Evolutionary conservation across 345 rosid species (phyloP).

Genomic region (Firmiana major): DNA sequence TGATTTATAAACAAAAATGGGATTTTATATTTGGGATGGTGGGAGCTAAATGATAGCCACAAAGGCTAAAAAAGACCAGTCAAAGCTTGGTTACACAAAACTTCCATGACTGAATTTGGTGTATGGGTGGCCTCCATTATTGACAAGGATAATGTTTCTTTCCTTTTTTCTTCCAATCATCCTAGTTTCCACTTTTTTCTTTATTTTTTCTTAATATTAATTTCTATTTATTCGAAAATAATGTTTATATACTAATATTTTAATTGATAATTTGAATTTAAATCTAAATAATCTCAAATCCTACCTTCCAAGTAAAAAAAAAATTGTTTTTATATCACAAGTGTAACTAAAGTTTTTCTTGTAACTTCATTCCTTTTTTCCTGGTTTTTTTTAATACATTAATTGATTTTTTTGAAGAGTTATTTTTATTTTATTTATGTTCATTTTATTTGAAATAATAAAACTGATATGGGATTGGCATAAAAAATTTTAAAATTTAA

Average conservation of each 20-base stretch:
- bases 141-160: slow-evolving; percentile 3
- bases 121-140: slow-evolving; percentile 3
- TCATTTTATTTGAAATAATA: too few relatives aligned
- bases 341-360: neutral
- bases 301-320: too few relatives aligned
- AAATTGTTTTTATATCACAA: neutral
- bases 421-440: too few relatives aligned
- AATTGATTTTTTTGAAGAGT: too few relatives aligned
- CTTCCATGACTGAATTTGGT: neutral
- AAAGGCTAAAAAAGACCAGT: neutral
- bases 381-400: too few relatives aligned
- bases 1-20: neutral
- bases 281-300: too few relatives aligned
- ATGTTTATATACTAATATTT: neutral
- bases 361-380: too few relatives aligned
- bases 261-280: too few relatives aligned
- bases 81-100: neutral
- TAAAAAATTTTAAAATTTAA: too few relatives aligned
- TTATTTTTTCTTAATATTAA: neutral
- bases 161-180: neutral
- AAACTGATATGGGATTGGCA: too few relatives aligned
- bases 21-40: too few relatives aligned
- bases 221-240: too few relatives aligned
- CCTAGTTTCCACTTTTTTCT: neutral
- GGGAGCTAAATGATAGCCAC: neutral